Base-by-base conservation (phyloP, 2,329 filamentous ascomycete genomes). In the Helotiales sp. region DNA sequence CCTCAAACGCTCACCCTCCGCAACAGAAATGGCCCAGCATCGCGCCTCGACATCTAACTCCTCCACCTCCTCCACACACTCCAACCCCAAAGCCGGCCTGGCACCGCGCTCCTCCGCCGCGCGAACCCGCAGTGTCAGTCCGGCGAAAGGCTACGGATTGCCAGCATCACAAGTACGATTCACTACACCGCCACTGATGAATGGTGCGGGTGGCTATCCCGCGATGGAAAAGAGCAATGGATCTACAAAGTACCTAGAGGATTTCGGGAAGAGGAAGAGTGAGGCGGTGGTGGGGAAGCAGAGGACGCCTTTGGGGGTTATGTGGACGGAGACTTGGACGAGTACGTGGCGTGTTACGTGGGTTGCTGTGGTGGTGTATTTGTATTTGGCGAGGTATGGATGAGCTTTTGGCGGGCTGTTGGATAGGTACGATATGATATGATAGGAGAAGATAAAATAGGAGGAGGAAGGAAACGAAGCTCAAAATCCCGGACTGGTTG, bases 311-410 rank as follows among this genome's bases (percentile, higher is more conserved):
- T 76, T 85, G 2, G 77, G 77, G 1, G 76, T 87, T 4, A 84
- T 91, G 6, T 76, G 81, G 34, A 81, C 82, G 28, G 91, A 95
- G 77, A 79, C 93, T 43, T 84, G 83, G 79, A 84, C 82, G 8
- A 89, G 86, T 52, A 73, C 89, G 20, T 88, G 86, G 80, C 82
- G 86, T 57, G 88, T 93, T 3, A 83, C 82, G 6, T 87, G 86
- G 83, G 85, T 91, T 77, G 87, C 87, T 22, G 50, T 62, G 8
- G 26, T 66, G 22, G 59, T 62, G 50, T 66, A 66, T 58, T 58
- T 58, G 40, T 66, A 61, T 34, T 40, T 66, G n/a, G 49, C 58
- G 6, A 32, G 58, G 52, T 71, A 30, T 69, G 68, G 65, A 45
- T 65, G 37, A 52, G 61, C 7, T 30, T 47, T 7, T 32, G 8